These are phyloP conservation scores for Brassica incana DNA, from an alignment of 345 rosid species.

Conservation along the genomic window DNA sequence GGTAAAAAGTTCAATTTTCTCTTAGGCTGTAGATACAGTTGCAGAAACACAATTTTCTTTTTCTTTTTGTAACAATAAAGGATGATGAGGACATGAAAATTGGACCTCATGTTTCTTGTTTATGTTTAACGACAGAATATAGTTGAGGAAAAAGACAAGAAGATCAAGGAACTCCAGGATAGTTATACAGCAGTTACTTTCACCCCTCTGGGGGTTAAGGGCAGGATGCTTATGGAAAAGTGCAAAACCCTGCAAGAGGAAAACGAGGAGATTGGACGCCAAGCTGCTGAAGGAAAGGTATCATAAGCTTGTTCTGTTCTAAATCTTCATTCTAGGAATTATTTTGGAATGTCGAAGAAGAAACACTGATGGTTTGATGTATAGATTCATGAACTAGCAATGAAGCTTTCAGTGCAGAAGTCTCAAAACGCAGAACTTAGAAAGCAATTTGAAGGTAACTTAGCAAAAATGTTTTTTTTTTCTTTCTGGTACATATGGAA, in stretches of 20 bases:
- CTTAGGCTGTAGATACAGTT: neutral
- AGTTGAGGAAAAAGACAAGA: conserved; percentile 95
- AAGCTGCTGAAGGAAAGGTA: conserved; percentile 97
- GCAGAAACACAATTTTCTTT: neutral
- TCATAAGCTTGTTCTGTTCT: conserved; percentile 11
- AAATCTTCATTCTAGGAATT: conserved; percentile 1
- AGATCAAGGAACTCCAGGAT: conserved; percentile 92
- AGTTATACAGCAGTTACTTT: conserved; percentile 82
- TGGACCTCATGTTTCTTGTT: neutral
- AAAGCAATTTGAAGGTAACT: conserved; percentile 81
- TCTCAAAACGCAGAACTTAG: conserved; percentile 81
- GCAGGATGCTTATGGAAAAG: conserved; percentile 93
- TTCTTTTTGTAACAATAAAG: neutral
- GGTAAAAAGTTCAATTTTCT: neutral
- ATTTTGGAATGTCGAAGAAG: no score
- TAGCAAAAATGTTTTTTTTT: neutral
- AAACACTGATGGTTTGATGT: conserved; percentile 1
- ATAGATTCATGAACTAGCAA: conserved; percentile 80
- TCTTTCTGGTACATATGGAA: neutral
- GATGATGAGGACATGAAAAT: conserved; percentile 1
- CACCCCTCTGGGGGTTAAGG: conserved; percentile 89
- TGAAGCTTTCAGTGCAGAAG: conserved; percentile 89
- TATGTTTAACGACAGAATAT: conserved; percentile 58
- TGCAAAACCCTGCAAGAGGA: conserved; percentile 93
- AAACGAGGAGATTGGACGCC: conserved; percentile 95